Percentiles rank a stretch among this genome's conserved stretches.
Evolutionary conservation across 768 basidiomycete genomes (phyloP).

Genomic region (Cubamyces sp.): DNA sequence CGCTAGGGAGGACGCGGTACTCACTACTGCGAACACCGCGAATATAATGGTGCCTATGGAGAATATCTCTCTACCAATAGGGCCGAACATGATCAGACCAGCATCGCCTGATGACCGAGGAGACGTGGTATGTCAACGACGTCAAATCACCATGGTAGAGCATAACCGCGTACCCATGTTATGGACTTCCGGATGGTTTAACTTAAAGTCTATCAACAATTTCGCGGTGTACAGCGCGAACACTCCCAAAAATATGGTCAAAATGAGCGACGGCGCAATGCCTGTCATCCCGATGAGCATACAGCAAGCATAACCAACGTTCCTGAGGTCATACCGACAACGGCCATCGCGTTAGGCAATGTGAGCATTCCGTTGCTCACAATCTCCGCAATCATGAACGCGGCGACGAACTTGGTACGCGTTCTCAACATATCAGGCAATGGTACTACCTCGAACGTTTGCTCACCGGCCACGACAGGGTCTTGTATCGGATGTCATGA

Average conservation of each 20-base stretch:
- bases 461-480: constrained; percentile 53
- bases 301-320: too few species aligned
- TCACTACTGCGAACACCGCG: constrained; percentile 44
- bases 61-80: constrained; percentile 49
- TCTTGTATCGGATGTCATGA: constrained; percentile 56
- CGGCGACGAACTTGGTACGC: constrained; percentile 44
- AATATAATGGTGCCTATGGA: constrained; percentile 52
- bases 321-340: constrained; percentile 42
- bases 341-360: constrained; percentile 54
- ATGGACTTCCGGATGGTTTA: constrained; percentile 58
- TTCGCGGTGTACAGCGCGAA: constrained; percentile 58
- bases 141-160: background rate
- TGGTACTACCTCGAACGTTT: background rate
- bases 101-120: constrained; percentile 46
- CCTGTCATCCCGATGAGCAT: constrained; percentile 34
- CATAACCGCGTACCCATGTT: constrained; percentile 46
- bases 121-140: background rate
- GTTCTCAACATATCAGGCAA: background rate
- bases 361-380: constrained; percentile 61
- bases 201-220: constrained; percentile 57
- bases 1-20: background rate
- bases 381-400: constrained; percentile 62
- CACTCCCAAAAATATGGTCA: constrained; percentile 55
- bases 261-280: constrained; percentile 53
- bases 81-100: constrained; percentile 52